Percentiles rank a stretch among this genome's conserved stretches.
These are phyloP conservation scores for Saccharomyces hybrid DNA, from an alignment of 1,139 yeast species.

Conservation along the genomic window DNA sequence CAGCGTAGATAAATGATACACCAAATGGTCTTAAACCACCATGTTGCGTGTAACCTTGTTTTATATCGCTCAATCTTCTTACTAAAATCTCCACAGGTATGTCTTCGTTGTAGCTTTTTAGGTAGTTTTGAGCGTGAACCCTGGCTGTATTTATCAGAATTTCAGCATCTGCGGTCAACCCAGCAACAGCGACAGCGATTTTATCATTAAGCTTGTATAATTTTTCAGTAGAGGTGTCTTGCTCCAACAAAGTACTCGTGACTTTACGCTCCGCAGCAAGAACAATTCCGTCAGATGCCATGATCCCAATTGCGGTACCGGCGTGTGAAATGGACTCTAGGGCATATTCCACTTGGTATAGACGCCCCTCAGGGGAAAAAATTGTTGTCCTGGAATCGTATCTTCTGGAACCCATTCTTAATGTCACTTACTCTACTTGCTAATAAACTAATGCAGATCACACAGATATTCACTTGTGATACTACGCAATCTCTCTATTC, in stretches of 20 bases:
- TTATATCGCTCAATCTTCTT: slow-evolving; percentile 81
- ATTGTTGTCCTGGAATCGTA: slow-evolving; percentile 98
- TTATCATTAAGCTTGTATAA: slow-evolving; percentile 77
- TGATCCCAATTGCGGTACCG: slow-evolving; percentile 93
- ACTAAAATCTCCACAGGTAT: slow-evolving; percentile 89
- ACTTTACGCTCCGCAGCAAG: slow-evolving; percentile 95
- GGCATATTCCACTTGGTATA: slow-evolving; percentile 95
- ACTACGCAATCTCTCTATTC: neutral
- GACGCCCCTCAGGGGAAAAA: slow-evolving; percentile 96
- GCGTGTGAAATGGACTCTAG: slow-evolving; percentile 97
- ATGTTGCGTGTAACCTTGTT: slow-evolving; percentile 97
- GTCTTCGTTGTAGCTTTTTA: slow-evolving; percentile 80
- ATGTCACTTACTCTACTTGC: neutral
- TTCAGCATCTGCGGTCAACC: slow-evolving; percentile 95
- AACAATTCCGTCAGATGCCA: slow-evolving; percentile 88
- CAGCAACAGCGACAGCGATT: slow-evolving; percentile 93
- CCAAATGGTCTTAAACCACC: slow-evolving; percentile 99
- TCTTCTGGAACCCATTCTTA: slow-evolving; percentile 58
- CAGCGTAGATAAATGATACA: slow-evolving; percentile 92
- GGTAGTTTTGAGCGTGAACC: slow-evolving; percentile 71
- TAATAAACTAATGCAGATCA: neutral
- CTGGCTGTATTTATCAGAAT: slow-evolving; percentile 88
- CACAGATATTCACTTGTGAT: too few relatives aligned
- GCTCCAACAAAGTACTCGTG: slow-evolving; percentile 84
- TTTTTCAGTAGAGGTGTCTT: slow-evolving; percentile 90